Percentiles rank a stretch among this genome's conserved stretches.
Conservation (phyloP, 2,329 filamentous ascomycete species). For the Paecilomyces sp. region DNA sequence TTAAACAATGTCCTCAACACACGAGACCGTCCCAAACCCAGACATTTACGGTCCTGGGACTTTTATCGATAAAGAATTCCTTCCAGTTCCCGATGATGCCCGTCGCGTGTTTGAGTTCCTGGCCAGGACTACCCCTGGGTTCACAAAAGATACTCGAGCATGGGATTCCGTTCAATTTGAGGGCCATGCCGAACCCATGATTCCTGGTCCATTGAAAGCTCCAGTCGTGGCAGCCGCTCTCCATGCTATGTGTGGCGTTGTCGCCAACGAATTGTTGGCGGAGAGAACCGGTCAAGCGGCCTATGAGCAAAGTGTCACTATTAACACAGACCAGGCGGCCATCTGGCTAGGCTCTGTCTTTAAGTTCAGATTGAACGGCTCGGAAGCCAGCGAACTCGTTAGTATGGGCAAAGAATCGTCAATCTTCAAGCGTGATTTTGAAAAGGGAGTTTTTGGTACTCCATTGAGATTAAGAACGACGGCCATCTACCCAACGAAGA, state of each 20-base stretch:
- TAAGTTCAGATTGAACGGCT: neutral
- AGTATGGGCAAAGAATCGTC: neutral
- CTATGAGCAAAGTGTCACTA: neutral
- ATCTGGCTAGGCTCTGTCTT: neutral
- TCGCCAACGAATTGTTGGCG: constrained; percentile 34
- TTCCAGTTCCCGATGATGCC: constrained; percentile 30
- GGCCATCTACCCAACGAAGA: constrained; percentile 43
- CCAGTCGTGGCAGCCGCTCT: constrained; percentile 35
- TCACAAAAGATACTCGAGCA: constrained; percentile 26
- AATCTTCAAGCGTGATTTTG: neutral
- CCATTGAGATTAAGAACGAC: constrained; percentile 36
- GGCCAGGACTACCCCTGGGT: constrained; percentile 32
- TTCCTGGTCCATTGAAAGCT: constrained; percentile 40
- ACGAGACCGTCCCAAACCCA: neutral
- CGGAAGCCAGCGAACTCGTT: neutral
- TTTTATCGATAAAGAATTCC: constrained; percentile 29
- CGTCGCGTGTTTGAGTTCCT: constrained; percentile 32
- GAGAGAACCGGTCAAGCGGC: neutral
- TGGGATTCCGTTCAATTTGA: constrained; percentile 27
- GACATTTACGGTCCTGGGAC: constrained; percentile 36
- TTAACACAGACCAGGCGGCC: neutral
- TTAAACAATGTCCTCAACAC: too few species aligned
- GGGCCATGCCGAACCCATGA: constrained; percentile 31
- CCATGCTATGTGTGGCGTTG: constrained; percentile 38
- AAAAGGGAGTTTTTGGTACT: neutral